Conservation (phyloP, 352 stramenopile species). For the Globisporangium polare region DNA sequence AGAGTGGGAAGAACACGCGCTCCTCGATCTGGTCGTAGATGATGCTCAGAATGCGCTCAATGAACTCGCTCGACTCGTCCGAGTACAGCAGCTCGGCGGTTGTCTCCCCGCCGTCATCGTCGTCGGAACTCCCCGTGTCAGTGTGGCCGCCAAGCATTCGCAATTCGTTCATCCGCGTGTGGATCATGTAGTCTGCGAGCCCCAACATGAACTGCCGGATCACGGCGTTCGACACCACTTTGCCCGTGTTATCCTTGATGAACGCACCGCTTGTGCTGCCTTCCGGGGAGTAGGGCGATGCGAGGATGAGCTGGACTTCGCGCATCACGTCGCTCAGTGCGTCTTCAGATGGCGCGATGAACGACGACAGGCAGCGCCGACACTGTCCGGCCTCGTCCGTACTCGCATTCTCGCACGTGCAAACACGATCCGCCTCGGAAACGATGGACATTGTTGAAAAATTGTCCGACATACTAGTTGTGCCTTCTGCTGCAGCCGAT, state of each 20-base stretch:
- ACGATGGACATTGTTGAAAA: conserved; percentile 14
- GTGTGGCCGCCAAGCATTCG: conserved; percentile 50
- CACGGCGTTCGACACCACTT: conserved; percentile 40
- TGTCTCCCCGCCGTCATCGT: conserved; percentile 19
- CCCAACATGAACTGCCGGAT: conserved; percentile 77
- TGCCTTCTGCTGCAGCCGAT: conserved; percentile 47
- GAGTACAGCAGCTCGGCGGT: conserved; percentile 13
- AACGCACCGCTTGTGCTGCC: conserved; percentile 70
- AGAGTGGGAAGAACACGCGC: conserved; percentile 78
- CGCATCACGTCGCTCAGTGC: conserved; percentile 64
- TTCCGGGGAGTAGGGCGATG: conserved; percentile 82
- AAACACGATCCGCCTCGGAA: conserved; percentile 43
- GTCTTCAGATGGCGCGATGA: conserved; percentile 78
- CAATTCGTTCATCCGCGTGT: conserved; percentile 79
- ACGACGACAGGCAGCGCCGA: conserved; percentile 69
- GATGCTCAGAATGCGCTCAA: conserved; percentile 58
- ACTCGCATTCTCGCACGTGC: conserved; percentile 44
- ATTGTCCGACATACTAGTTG: conserved; percentile 14
- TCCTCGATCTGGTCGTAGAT: conserved; percentile 85
- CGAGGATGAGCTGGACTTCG: conserved; percentile 78
- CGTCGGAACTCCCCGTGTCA: conserved; percentile 21
- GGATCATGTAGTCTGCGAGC: conserved; percentile 75
- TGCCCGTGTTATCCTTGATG: conserved; percentile 59
- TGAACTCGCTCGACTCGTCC: conserved; percentile 44
- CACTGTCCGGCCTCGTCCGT: conserved; percentile 35